Percentiles rank a stretch among this genome's conserved stretches.
These are phyloP conservation scores for Fraxinus quadrangulata DNA, from an alignment of 257 asterid genomes.

Conservation along the genomic window DNA sequence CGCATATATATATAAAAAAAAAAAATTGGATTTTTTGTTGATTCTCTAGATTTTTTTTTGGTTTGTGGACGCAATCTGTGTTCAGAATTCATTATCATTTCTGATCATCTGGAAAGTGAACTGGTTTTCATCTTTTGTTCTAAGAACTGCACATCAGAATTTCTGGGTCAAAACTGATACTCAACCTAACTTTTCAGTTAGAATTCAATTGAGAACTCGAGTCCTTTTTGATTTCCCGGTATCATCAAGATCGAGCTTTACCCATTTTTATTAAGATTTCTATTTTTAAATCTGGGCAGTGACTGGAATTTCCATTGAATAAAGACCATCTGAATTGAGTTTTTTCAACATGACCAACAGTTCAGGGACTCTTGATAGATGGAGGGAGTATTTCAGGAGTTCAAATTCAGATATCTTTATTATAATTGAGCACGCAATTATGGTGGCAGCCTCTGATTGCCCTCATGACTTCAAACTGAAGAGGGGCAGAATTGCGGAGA, in stretches of 20 bases:
- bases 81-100: constrained; percentile 22
- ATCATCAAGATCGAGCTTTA: constrained; percentile 34
- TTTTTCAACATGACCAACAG: constrained; percentile 56
- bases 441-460: constrained; percentile 81
- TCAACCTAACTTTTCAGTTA: neutral
- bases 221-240: constrained; percentile 24
- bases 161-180: constrained; percentile 32
- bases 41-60: neutral
- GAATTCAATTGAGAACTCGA: constrained; percentile 20
- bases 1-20: neutral
- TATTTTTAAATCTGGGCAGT: constrained; percentile 39
- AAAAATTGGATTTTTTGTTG: neutral
- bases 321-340: constrained; percentile 23
- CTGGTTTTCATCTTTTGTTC: constrained; percentile 24
- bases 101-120: constrained; percentile 34
- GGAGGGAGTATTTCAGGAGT: constrained; percentile 82
- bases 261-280: constrained; percentile 22
- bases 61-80: constrained; percentile 21
- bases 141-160: constrained; percentile 15
- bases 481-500: constrained; percentile 89
- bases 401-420: constrained; percentile 74
- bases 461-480: constrained; percentile 74
- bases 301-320: constrained; percentile 31
- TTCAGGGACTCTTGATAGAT: constrained; percentile 58
- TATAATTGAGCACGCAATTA: constrained; percentile 68